Evolutionary conservation across 441 rosid species (phyloP).

Genomic region (Macaranga tanarius): DNA sequence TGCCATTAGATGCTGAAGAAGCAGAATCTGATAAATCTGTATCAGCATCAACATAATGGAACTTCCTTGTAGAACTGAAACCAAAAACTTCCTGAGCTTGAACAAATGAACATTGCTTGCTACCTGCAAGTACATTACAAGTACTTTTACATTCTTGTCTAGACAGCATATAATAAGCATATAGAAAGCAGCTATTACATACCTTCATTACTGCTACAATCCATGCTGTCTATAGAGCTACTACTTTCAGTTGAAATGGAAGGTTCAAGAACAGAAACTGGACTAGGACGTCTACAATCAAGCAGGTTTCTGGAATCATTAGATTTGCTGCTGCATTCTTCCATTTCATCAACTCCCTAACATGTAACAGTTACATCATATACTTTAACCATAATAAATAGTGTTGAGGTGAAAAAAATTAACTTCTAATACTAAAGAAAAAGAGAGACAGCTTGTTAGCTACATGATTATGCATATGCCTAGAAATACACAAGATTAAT

Average conservation of each 20-base stretch:
- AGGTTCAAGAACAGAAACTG: conserved; percentile 63
- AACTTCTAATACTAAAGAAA: neutral
- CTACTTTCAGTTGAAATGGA: conserved; percentile 64
- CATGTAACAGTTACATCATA: conserved; percentile 12
- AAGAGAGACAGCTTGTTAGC: neutral
- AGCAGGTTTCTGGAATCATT: conserved; percentile 33
- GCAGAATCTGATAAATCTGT: conserved; percentile 66
- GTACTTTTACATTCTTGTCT: conserved; percentile 19
- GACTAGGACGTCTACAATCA: conserved; percentile 60
- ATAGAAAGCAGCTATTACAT: conserved; percentile 9
- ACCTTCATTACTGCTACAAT: conserved; percentile 54
- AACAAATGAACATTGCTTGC: conserved; percentile 46
- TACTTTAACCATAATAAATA: neutral
- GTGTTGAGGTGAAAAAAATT: neutral
- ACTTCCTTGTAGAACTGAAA: conserved; percentile 38
- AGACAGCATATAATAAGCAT: neutral
- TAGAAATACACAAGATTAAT: neutral
- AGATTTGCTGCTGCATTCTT: conserved; percentile 39
- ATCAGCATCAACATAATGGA: conserved; percentile 45
- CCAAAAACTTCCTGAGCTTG: conserved; percentile 51
- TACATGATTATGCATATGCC: neutral
- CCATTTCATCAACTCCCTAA: conserved; percentile 56
- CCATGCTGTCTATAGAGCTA: conserved; percentile 57
- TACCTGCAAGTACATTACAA: conserved; percentile 39
- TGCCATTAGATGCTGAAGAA: conserved; percentile 48